Evolutionary conservation across 2,329 filamentous ascomycete genomes (phyloP), one percentile per base, ranked within the genome.

Genomic region (Talaromyces sp.): DNA sequence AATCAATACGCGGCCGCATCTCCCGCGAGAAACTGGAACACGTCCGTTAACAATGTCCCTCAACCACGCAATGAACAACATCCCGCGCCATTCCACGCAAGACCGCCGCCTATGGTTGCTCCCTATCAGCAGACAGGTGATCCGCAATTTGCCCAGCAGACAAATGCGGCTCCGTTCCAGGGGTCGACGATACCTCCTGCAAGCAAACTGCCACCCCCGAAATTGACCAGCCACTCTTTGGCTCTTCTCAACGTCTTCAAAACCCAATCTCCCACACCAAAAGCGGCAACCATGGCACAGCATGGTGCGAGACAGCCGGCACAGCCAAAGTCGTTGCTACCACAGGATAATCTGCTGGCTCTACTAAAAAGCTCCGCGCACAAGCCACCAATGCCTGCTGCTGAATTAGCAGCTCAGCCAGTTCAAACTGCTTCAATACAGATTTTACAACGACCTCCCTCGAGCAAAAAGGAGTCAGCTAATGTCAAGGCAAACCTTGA

Each of bases 241-340:
- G 78, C 79, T n/a, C 70, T 88, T 35, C 72, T 88, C 54, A 83
- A 81, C 65, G 78, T 82, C 1, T 86, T 88, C 74, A 86, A 81
- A 64, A 68, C 69, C 35, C 67, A 71, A 9, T 64, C 64, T 26
- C 70, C 70, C 54, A 68, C 69, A 1, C 64, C 70, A 9, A 69
- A 68, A 56, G 11, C 66, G 3, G 63, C 64, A 10, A 56, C 67
- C 31, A 58, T 63, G 35, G 60, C 70, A 35, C 55, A 64, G 27
- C 56, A 65, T 24, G 58, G 55, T 11, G 58, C 65, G 17, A 59
- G 14, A 5, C 57, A 64, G 32, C 52, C 59, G 10, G 59, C 62
- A 31, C 43, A 53, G 41, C 68, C 65, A 41, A 71, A 65, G 57
- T 61, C 69, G 24, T 73, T 74, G 50, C 69, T 72, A 27, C 76